Evolutionary conservation across 1,284 basidiomycete genomes (phyloP), one percentile per base, ranked within the genome.

Genomic region (Apiotrichum montevideense): DNA sequence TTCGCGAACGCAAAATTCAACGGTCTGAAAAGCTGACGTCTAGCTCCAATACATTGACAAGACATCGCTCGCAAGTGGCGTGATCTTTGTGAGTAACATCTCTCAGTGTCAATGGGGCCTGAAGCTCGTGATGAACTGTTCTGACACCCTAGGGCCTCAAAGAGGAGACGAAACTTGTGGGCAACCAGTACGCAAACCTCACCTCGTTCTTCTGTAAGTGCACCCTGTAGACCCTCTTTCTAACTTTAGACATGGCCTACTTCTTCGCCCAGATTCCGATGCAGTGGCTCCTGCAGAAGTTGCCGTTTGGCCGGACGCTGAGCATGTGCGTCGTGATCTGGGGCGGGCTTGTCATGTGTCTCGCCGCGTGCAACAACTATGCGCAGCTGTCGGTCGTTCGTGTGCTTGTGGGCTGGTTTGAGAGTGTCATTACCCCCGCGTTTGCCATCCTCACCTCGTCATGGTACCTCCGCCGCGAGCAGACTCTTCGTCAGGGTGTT

Each of bases 381-480:
- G 54, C 59, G 32, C 53, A 63, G 39, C 57, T 70, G 9, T 54
- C 63, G 2, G 57, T 56, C 32, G 61, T 67, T 13, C 63, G 68
- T 29, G 52, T 62, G n/a, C 43, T 67, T 32, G 56, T 70, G 15
- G 68, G 68, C 14, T 64, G 63, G 62, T 64, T 68, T 37, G 67
- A 68, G 56, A 57, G 52, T 3, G 62, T 63, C 50, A 52, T 60
- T 54, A 66, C 37, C 45, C 68, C 55, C 51, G 66, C 46, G 3
- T 60, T 56, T 9, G 60, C 46, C 11, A 41, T 54, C 14, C 50
- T 51, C 44, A 61, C 66, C 21, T 49, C 64, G 6, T 66, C 67
- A 2, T 70, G 68, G 68, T 70, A 68, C 55, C 64, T 67, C 34
- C 55, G 65, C 2, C 46, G 46, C 7, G 67, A 69, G 51, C 57